Evolutionary conservation across 2,329 filamentous ascomycete genomes (phyloP), one percentile per base, ranked within the genome.

Genomic region (Didymella segeticola): DNA sequence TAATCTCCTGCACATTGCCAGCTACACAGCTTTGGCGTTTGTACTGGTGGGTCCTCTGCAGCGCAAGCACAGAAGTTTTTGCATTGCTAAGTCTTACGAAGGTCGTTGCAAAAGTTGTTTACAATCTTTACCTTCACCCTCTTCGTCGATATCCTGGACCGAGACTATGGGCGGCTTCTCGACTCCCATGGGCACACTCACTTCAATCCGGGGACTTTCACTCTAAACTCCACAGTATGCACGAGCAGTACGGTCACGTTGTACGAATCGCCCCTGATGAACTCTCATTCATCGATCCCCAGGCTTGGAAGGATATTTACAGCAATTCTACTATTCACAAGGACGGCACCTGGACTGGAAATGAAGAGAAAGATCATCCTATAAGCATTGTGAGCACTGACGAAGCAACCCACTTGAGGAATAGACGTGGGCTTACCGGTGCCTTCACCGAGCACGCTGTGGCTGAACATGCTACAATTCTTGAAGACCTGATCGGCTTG

Each of bases 281-380:
- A 43, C 52, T 70, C 0, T 69, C 63, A 0, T 70, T 63, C 36
- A 56, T 62, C n/a, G 51, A 61, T 36, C 47, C 56, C 15, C 34
- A 51, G 17, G 66, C 63, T 11, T 61, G 63, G 60, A 65, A 64
- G 47, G 63, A 71, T 14, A 66, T 70, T n/a, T 71, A 69, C 14
- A 25, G 34, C 11, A 27, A 68, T 53, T 9, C 42, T 42, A 56
- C 12, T 58, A 52, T 10, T 63, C 66, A 41, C 30, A 61, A 26
- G 10, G 68, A 67, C 30, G 55, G 45, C 8, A 66, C 64, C 1
- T 68, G 58, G 46, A 67, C 66, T 42, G 61, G 61, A 37, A 68
- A 70, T 42, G 54, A 61, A 47, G 30, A 46, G 11, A 61, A 64
- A 5, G 57, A 62, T 9, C 63, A 68, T 17, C 62, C 67, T 10